Base-by-base conservation (phyloP, 768 basidiomycete genomes). In the Pholiota conissans region DNA sequence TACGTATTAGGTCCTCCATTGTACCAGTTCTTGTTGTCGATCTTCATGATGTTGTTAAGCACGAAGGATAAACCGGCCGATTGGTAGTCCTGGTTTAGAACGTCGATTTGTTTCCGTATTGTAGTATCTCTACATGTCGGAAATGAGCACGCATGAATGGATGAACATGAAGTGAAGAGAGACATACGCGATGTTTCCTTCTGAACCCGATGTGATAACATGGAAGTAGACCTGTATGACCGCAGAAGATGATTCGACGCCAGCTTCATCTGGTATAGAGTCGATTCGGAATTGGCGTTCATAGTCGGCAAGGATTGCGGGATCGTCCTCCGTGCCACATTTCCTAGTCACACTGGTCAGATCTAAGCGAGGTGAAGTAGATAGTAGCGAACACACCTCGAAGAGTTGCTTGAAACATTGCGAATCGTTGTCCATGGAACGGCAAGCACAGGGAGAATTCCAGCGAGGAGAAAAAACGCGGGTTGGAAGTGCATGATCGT, bases 21-120 rank as follows among this genome's bases (percentile, higher is more conserved):
- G 29, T 79, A 81, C 79, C 79, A 80, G 20, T 73, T 64, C 20
- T 65, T 35, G 58, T 76, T 76, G 18, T 71, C 56, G 5, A 71
- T 75, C 48, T 73, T 69, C n/a, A 64, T 69, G 20, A 72, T 69
- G 27, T 61, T 61, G 3, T 57, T 70, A 18, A 79, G 73, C 1
- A 34, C 57, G 61, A 76, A 81, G 24, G 62, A 64, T 50, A 80
- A 56, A 6, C 76, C 76, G 13, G 71, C 60, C 24, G 40, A 32
- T 11, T 61, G 40, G 59, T 75, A 81, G 57, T 72, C 76, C 0
- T 56, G 27, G 61, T 81, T 81, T 55, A 81, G 57, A n/a, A 72
- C 74, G 13, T 61, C 55, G 26, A 81, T 73, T 61, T 79, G 78
- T 11, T 63, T 57, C 8, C 49, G 29, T 45, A 82, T 69, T 58